Percentiles rank a stretch among this genome's conserved stretches.
phyloP scores from a whole-genome alignment of 306 rosid genomes.

The Lathyrus aphaca region DNA sequence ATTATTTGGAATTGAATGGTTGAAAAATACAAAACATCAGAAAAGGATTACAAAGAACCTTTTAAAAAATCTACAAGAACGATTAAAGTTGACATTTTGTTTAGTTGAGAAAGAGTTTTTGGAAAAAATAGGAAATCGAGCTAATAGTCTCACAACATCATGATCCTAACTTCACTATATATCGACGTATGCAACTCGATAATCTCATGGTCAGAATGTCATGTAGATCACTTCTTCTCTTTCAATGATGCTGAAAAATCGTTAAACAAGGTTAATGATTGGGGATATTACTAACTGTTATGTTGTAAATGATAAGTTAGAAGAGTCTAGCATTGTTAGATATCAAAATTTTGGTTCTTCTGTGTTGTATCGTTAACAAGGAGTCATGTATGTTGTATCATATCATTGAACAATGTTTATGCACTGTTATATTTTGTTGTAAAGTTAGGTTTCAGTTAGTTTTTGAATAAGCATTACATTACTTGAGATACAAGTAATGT shows the following conservation, averaged over 20 bases:
- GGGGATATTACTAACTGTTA: slow-evolving; percentile 33
- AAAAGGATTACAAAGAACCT: slow-evolving; percentile 79
- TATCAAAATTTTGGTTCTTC: slow-evolving; percentile 14
- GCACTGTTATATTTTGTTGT: no score
- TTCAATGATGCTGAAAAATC: slow-evolving; percentile 24
- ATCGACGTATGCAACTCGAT: not conserved
- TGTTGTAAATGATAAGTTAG: slow-evolving; percentile 35
- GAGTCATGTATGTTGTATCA: slow-evolving; percentile 22
- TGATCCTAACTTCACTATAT: not conserved
- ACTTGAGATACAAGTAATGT: no score
- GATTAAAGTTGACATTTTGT: slow-evolving; percentile 51
- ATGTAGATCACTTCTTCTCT: slow-evolving; percentile 2
- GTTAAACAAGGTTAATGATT: slow-evolving; percentile 27
- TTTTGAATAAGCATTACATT: no score
- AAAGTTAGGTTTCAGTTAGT: no score
- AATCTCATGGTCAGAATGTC: slow-evolving; percentile 8
- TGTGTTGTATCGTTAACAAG: slow-evolving; percentile 22
- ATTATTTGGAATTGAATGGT: slow-evolving; percentile 85
- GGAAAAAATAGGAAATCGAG: slow-evolving; percentile 35
- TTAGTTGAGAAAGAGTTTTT: slow-evolving; percentile 72
- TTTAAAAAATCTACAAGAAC: slow-evolving; percentile 61
- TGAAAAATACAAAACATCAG: slow-evolving; percentile 75
- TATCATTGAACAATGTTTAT: not conserved
- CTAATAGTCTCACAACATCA: slow-evolving; percentile 20
- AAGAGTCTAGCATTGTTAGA: slow-evolving; percentile 23